These are phyloP conservation scores for Nicotiana sylvestris DNA, from an alignment of 257 asterid species.

Conservation along the genomic window DNA sequence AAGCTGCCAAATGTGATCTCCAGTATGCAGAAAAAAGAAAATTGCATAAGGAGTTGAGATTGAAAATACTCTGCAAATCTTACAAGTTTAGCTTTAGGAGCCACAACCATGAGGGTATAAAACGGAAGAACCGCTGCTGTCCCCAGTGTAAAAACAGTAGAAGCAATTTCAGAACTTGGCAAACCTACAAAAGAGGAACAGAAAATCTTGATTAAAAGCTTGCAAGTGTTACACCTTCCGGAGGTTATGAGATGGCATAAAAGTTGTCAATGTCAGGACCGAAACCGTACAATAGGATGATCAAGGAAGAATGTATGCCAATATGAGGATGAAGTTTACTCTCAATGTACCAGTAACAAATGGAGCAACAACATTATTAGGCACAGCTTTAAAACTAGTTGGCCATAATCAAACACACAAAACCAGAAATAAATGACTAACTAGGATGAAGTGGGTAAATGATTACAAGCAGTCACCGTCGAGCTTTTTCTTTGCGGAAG, in stretches of 20 bases:
- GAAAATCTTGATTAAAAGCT: neutral
- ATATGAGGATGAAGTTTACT: neutral
- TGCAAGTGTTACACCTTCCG: neutral
- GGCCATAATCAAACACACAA: neutral
- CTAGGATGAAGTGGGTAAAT: neutral
- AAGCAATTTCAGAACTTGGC: conserved; percentile 58
- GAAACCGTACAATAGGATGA: neutral
- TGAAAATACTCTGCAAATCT: conserved; percentile 12
- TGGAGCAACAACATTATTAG: neutral
- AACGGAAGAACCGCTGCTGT: conserved; percentile 86
- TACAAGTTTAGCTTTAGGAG: conserved; percentile 69
- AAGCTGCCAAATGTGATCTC: neutral
- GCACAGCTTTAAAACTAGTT: neutral
- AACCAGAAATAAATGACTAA: neutral
- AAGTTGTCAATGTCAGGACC: neutral
- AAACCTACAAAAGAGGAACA: conserved; percentile 43
- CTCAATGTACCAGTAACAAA: neutral
- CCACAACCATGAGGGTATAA: conserved; percentile 76
- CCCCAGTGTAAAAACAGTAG: conserved; percentile 62
- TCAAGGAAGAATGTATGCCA: neutral
- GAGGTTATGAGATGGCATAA: neutral
- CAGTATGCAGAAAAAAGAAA: neutral
- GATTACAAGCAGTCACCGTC: conserved; percentile 50
- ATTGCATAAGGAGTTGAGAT: neutral
- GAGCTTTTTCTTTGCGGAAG: conserved; percentile 27